phyloP scores from a whole-genome alignment of 495 filamentous ascomycete species.

The Hyaloscypha hepaticicola region DNA sequence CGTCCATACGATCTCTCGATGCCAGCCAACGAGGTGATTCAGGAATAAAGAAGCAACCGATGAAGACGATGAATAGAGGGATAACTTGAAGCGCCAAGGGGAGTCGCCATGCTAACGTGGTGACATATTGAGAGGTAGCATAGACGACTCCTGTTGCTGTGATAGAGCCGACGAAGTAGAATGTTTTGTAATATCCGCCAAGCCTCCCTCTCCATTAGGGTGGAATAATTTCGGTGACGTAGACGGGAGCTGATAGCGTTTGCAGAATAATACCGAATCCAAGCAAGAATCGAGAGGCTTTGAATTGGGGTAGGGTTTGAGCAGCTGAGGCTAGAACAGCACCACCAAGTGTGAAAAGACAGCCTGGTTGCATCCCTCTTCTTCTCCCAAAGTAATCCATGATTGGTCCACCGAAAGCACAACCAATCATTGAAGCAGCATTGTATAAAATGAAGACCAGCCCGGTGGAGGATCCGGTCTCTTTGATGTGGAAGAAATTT shows the following conservation, averaged over 20 bases:
- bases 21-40: slow-evolving; percentile 78
- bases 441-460: slow-evolving; percentile 12
- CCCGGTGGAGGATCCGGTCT: slow-evolving; percentile 7
- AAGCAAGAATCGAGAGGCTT: slow-evolving; percentile 7
- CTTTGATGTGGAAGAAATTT: slow-evolving; percentile 4
- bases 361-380: slow-evolving; percentile 12
- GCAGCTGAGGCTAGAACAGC: slow-evolving; percentile 4
- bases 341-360: slow-evolving; percentile 5
- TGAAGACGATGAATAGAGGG: slow-evolving; percentile 63
- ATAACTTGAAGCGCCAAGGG: slow-evolving; percentile 77
- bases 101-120: slow-evolving; percentile 61
- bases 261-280: slow-evolving; percentile 17
- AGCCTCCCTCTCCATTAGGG: slow-evolving; percentile 11
- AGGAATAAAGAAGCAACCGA: slow-evolving; percentile 63
- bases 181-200: slow-evolving; percentile 7
- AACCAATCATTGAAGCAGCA: slow-evolving; percentile 1
- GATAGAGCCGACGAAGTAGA: slow-evolving; percentile 9
- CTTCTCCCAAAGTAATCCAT: slow-evolving; percentile 18
- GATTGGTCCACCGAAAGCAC: slow-evolving; percentile 13
- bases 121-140: not conserved
- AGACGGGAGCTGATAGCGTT: slow-evolving; percentile 16
- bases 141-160: slow-evolving; percentile 13
- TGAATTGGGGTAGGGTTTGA: slow-evolving; percentile 1
- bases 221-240: slow-evolving; percentile 15
- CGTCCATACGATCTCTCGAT: slow-evolving; percentile 59